Base-by-base conservation (phyloP, 768 basidiomycete genomes). In the Mycena latifolia region DNA sequence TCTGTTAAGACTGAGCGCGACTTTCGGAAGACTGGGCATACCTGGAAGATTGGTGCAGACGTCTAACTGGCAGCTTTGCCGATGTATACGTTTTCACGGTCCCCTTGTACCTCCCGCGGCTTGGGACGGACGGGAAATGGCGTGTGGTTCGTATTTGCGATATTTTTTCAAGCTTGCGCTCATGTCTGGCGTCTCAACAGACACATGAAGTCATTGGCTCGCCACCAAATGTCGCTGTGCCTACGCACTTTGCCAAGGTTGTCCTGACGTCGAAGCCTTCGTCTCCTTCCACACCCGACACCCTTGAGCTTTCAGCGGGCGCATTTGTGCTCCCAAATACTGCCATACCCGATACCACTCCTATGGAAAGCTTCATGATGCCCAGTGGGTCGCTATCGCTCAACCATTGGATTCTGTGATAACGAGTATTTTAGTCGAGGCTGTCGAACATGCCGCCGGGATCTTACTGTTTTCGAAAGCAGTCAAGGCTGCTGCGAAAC, bases 11-110 rank as follows among this genome's bases (percentile, higher is more conserved):
- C 59, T 59, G 39, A 63, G 24, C 41, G 24, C 12, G 18, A 24
- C 11, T 39, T 12, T 15, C 17, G 37, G 8, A 70, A 98, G 96
- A 98, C 75, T 99, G 96, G 96, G 96, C 95, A 12, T 98, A 96
- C 76, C 78, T 97, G 18, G 95, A 98, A 78, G 92, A 98, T 71
- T 99, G 96, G 92, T 98, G 96, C 77, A 86, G 98, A 45, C 86
- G 90, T 12, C 85, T 99, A 53, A 98, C 97, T 0, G 85, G 81
- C n/a, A 86, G 83, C 29, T 99, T 98, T 76, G 80, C 92, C 45
- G 96, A 99, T 74, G 98, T 99, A 54, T 99, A 96, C 78, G 90
- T 99, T 51, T 99, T 99, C 80, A 99, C 98, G 4, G 86, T 99
- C 20, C 98, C 98, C 0, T 82, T 99, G n/a, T 99, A 99, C 79